Percentiles rank a stretch among this genome's conserved stretches.
Evolutionary conservation across 208 protist genomes (phyloP).

Genomic region (Trypanosoma melophagium): DNA sequence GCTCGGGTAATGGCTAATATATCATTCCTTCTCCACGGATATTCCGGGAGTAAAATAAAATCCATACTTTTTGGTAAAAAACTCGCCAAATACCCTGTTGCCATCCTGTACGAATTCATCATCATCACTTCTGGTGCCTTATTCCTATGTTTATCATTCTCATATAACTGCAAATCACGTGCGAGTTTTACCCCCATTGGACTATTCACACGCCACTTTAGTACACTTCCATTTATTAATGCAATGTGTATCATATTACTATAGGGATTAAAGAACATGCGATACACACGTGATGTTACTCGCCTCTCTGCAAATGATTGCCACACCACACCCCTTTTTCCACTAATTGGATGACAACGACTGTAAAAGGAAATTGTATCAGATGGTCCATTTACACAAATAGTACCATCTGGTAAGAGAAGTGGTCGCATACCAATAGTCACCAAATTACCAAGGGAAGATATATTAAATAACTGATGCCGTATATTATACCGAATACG

Average conservation of each 20-base stretch:
- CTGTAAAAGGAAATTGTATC: slow-evolving; percentile 11
- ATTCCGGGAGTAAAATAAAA: too few relatives aligned
- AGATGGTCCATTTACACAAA: slow-evolving; percentile 21
- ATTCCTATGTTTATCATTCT: too few relatives aligned
- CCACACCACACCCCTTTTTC: not conserved
- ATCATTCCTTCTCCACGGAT: too few relatives aligned
- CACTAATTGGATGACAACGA: not conserved
- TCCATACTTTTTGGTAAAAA: too few relatives aligned
- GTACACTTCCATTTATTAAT: not conserved
- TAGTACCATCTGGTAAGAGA: slow-evolving; percentile 25
- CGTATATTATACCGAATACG: slow-evolving; percentile 24
- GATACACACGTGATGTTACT: slow-evolving; percentile 5
- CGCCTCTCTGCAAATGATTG: not conserved
- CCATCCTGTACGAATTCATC: too few relatives aligned
- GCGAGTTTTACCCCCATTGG: not conserved
- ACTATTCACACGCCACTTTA: slow-evolving; percentile 8
- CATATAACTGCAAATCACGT: not conserved
- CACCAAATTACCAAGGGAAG: slow-evolving; percentile 2
- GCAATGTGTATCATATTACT: slow-evolving; percentile 3
- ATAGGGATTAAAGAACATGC: slow-evolving; percentile 17
- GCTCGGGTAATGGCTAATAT: not conserved
- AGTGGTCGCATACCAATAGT: slow-evolving; percentile 3
- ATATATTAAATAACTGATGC: not conserved
- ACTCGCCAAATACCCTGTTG: too few relatives aligned
- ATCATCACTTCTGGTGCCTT: too few relatives aligned